Percentiles rank a stretch among this genome's conserved stretches.
Conservation (phyloP, 306 rosid genomes). For the Malus fusca region DNA sequence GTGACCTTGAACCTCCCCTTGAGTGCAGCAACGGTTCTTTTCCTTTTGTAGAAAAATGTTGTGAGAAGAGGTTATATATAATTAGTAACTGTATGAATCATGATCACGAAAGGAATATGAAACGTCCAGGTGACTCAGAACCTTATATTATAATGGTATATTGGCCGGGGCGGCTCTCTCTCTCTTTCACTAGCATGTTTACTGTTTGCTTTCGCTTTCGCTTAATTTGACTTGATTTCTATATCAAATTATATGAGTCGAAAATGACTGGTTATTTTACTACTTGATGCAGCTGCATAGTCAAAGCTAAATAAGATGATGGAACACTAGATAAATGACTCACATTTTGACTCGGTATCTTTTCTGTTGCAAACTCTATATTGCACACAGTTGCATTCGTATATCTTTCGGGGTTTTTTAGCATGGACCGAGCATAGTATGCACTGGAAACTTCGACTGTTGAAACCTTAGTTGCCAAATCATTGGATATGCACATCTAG, state of each 20-base stretch:
- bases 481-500: background rate
- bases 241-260: background rate
- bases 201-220: slow-evolving; percentile 48
- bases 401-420: background rate
- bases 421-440: background rate
- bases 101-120: slow-evolving; percentile 26
- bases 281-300: background rate
- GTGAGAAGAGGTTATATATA: slow-evolving; percentile 8
- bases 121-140: slow-evolving; percentile 29
- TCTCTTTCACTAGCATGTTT: background rate
- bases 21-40: slow-evolving; percentile 26
- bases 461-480: background rate
- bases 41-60: slow-evolving; percentile 18
- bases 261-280: slow-evolving; percentile 12
- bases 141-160: background rate
- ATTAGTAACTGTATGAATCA: slow-evolving; percentile 16
- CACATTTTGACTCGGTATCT: background rate
- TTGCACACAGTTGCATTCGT: background rate
- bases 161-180: slow-evolving; percentile 27
- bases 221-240: slow-evolving; percentile 30
- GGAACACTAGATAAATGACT: background rate
- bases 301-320: background rate
- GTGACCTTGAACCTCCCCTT: background rate
- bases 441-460: background rate
- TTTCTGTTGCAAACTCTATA: background rate